Conservation (phyloP, 2,329 filamentous ascomycete species). For the Paecilomyces niveus region DNA sequence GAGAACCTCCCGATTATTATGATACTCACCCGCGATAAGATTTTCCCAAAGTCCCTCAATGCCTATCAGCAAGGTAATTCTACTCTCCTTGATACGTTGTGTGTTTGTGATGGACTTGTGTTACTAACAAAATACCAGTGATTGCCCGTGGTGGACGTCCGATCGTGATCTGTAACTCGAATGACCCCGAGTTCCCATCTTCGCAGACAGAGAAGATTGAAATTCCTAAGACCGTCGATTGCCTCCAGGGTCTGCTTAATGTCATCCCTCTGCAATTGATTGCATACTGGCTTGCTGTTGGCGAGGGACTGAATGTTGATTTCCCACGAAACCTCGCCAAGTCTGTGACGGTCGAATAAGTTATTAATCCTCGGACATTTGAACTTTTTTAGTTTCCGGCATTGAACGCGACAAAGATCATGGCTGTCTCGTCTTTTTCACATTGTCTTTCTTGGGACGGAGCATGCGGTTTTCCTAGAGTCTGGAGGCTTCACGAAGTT, state of each 20-base stretch:
- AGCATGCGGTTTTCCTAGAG: not conserved
- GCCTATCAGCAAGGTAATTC: slow-evolving; percentile 87
- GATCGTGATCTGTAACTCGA: slow-evolving; percentile 95
- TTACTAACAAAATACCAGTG: slow-evolving; percentile 48
- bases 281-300: slow-evolving; percentile 96
- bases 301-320: slow-evolving; percentile 93
- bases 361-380: not conserved
- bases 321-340: slow-evolving; percentile 98
- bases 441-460: not conserved
- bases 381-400: not conserved
- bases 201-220: slow-evolving; percentile 95
- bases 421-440: not conserved
- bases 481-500: not conserved
- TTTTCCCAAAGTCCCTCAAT: slow-evolving; percentile 99
- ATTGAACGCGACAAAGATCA: not conserved
- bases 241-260: slow-evolving; percentile 92
- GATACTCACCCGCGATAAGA: slow-evolving; percentile 92
- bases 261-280: slow-evolving; percentile 97
- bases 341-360: slow-evolving; percentile 96
- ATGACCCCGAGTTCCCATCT: slow-evolving; percentile 79
- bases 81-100: no score
- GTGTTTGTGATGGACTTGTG: not conserved
- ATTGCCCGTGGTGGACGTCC: slow-evolving; percentile 93
- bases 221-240: slow-evolving; percentile 91
- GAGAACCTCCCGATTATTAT: slow-evolving; percentile 99